Conservation (phyloP, 305 asterid genomes). For the Solanum hybrid region DNA sequence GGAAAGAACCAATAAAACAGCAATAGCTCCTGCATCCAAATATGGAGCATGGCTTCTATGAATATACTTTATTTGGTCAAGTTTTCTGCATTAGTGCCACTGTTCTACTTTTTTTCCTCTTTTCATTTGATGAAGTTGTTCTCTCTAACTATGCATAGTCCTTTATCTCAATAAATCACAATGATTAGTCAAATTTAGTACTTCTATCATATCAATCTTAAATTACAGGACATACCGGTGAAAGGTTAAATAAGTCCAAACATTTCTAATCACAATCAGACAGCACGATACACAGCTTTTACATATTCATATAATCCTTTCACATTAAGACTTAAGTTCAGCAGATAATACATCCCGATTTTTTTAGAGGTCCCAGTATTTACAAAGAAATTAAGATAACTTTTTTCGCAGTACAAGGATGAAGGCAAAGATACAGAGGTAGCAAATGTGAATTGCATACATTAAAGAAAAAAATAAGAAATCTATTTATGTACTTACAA, state of each 20-base stretch:
- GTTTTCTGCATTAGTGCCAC: neutral
- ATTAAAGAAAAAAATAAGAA: neutral
- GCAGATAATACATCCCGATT: neutral
- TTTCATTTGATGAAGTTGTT: neutral
- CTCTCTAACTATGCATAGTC: neutral
- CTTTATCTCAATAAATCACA: neutral
- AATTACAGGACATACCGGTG: neutral
- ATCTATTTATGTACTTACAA: neutral
- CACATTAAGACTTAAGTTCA: neutral
- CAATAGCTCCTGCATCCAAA: neutral
- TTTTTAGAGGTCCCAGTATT: neutral
- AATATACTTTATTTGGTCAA: neutral
- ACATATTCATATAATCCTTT: neutral
- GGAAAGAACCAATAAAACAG: neutral
- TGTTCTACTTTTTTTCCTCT: neutral
- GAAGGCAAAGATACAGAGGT: neutral
- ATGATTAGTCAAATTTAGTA: neutral
- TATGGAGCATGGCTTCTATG: neutral
- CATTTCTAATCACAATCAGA: neutral
- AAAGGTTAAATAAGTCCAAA: neutral
- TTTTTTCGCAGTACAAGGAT: neutral
- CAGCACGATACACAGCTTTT: neutral
- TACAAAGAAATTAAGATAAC: neutral
- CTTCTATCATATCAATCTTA: neutral
- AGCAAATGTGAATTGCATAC: neutral